These are phyloP conservation scores for Penicillium crystallinum DNA, from an alignment of 495 filamentous ascomycete genomes.

Conservation along the genomic window DNA sequence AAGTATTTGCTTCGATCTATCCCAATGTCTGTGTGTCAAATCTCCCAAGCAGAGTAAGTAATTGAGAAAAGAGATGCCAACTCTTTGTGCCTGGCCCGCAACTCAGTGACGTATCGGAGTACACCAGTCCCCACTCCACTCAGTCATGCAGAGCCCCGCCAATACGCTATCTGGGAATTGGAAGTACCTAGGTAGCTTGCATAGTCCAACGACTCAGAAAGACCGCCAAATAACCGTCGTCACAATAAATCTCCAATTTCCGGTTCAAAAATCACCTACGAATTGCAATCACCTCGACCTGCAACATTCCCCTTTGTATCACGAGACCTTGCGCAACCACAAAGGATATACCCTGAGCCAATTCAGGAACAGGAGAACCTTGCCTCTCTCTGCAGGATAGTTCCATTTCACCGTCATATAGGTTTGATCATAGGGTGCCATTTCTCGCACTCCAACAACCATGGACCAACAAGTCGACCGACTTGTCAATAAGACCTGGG, in stretches of 20 bases:
- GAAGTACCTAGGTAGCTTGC: not conserved
- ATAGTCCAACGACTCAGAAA: not conserved
- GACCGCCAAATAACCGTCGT: not conserved
- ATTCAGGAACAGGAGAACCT: not conserved
- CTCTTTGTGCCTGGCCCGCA: not conserved
- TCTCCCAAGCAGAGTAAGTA: not conserved
- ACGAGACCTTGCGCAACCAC: not conserved
- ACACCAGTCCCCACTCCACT: slow-evolving; percentile 28
- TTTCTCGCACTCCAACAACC: not conserved
- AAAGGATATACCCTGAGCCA: not conserved
- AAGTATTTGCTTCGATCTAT: not conserved
- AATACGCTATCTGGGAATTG: slow-evolving; percentile 12
- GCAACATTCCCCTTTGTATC: not conserved
- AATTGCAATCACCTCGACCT: not conserved
- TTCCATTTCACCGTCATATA: not conserved
- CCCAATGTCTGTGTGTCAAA: not conserved
- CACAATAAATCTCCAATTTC: not conserved
- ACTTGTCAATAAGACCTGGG: slow-evolving; percentile 69
- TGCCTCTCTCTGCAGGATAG: not conserved
- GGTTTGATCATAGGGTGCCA: not conserved
- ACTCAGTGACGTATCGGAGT: slow-evolving; percentile 26
- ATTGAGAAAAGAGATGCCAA: not conserved
- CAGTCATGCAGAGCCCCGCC: slow-evolving; percentile 17
- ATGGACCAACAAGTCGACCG: slow-evolving; percentile 70
- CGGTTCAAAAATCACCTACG: not conserved